Evolutionary conservation across 2,329 filamentous ascomycete species (phyloP).

Genomic region (Shiraia bambusicola): DNA sequence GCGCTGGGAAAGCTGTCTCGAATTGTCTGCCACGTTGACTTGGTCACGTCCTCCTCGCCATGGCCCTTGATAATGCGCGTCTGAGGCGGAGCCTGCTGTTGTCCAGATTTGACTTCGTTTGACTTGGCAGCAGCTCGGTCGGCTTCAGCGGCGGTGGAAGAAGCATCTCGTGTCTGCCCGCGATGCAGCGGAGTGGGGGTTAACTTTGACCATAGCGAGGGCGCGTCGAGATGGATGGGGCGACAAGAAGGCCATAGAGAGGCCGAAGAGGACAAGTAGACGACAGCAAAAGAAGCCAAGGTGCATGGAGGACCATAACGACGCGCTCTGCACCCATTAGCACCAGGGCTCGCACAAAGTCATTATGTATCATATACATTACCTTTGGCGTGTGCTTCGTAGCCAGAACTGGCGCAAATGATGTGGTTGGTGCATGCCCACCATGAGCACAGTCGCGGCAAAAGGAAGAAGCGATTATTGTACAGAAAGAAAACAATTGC

Average conservation of each 20-base stretch:
- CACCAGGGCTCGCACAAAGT: neutral
- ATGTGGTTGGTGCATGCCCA: constrained; percentile 24
- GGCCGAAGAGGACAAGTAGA: constrained; percentile 19
- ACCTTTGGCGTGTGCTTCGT: constrained; percentile 33
- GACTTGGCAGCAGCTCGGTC: constrained; percentile 18
- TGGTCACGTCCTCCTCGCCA: constrained; percentile 19
- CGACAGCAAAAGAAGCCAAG: constrained; percentile 25
- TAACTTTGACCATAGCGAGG: constrained; percentile 25
- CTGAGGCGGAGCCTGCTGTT: constrained; percentile 40
- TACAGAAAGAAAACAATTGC: constrained; percentile 2
- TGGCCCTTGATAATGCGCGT: constrained; percentile 32
- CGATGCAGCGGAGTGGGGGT: constrained; percentile 6
- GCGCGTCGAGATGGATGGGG: constrained; percentile 33
- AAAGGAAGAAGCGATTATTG: constrained; percentile 7
- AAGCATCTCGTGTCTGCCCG: constrained; percentile 14
- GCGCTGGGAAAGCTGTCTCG: constrained; percentile 32
- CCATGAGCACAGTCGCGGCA: constrained; percentile 19
- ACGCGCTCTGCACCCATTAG: constrained; percentile 26
- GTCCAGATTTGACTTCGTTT: constrained; percentile 18
- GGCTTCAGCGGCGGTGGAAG: constrained; percentile 22
- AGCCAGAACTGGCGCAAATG: constrained; percentile 31
- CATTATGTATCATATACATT: constrained; percentile 8
- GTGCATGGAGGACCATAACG: constrained; percentile 36
- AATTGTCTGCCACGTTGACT: constrained; percentile 39
- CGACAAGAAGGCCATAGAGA: constrained; percentile 18